A percentile compares a stretch with the other conserved stretches of the same genome.
These are phyloP conservation scores for Flaveria linearis DNA, from an alignment of 129 eudicot species.

Conservation along the genomic window DNA sequence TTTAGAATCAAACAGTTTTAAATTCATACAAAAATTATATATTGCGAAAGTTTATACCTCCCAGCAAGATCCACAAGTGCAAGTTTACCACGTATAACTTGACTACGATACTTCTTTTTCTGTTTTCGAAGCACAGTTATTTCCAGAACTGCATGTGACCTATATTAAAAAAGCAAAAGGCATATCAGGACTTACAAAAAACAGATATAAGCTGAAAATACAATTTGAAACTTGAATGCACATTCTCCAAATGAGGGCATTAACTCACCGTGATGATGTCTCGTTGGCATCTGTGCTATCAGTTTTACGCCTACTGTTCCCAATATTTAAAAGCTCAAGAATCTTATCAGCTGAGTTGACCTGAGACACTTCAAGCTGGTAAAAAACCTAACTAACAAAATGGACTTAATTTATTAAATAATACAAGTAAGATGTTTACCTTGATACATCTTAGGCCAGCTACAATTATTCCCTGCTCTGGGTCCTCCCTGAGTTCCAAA, in stretches of 20 bases:
- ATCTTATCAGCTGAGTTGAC: conserved; percentile 87
- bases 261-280: conserved; percentile 92
- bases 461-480: conserved; percentile 79
- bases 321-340: conserved; percentile 83
- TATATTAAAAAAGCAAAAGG: conserved; percentile 36
- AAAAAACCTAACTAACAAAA: neutral
- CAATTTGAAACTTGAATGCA: conserved; percentile 18
- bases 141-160: conserved; percentile 96
- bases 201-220: conserved; percentile 5
- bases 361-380: conserved; percentile 34
- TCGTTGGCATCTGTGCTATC: conserved; percentile 88
- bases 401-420: conserved; percentile 1
- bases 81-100: conserved; percentile 86
- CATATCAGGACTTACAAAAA: conserved; percentile 26
- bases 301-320: conserved; percentile 94
- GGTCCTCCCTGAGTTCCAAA: conserved; percentile 97
- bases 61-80: conserved; percentile 98
- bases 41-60: conserved; percentile 47
- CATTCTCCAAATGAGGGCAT: conserved; percentile 7
- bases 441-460: conserved; percentile 86
- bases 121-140: conserved; percentile 72
- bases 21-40: neutral
- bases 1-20: conserved; percentile 3
- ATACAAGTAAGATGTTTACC: conserved; percentile 41
- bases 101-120: conserved; percentile 61